Percentiles rank a stretch among this genome's conserved stretches.
These are phyloP conservation scores for Pelargonium australe DNA, from an alignment of 441 rosid genomes.

Conservation along the genomic window DNA sequence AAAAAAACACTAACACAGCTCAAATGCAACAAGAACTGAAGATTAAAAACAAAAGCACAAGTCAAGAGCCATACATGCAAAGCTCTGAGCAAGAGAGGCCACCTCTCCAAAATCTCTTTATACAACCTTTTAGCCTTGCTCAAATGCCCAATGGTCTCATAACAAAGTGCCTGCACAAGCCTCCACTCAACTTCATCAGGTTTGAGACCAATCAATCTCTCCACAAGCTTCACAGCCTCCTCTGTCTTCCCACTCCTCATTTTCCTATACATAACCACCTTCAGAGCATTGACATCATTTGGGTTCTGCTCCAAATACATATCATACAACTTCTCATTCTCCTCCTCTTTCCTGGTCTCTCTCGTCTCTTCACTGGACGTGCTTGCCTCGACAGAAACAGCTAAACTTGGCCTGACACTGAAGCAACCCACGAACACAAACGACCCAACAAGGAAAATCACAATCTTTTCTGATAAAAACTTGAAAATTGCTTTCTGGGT, in stretches of 20 bases:
- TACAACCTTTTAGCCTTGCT: slow-evolving; percentile 57
- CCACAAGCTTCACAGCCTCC: slow-evolving; percentile 60
- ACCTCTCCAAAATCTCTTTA: slow-evolving; percentile 52
- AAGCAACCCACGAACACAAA: slow-evolving; percentile 45
- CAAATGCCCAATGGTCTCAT: slow-evolving; percentile 67
- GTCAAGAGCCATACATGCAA: slow-evolving; percentile 60
- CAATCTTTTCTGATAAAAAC: slow-evolving; percentile 32
- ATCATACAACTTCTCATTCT: slow-evolving; percentile 52
- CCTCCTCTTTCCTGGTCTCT: slow-evolving; percentile 36
- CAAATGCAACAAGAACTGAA: neutral
- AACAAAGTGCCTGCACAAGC: slow-evolving; percentile 79
- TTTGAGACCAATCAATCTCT: slow-evolving; percentile 52
- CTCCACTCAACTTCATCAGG: slow-evolving; percentile 83
- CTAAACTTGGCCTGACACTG: slow-evolving; percentile 38
- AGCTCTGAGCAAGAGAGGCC: slow-evolving; percentile 77
- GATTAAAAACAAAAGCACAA: neutral
- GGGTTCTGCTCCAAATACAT: slow-evolving; percentile 65
- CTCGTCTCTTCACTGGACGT: slow-evolving; percentile 22
- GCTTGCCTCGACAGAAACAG: slow-evolving; percentile 30
- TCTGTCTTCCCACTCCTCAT: slow-evolving; percentile 62
- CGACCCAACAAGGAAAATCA: slow-evolving; percentile 49
- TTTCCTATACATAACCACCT: slow-evolving; percentile 58
- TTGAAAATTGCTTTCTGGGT: slow-evolving; percentile 23
- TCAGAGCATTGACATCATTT: slow-evolving; percentile 56
- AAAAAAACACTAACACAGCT: neutral